A percentile compares a stretch with the other conserved stretches of the same genome.
These are phyloP conservation scores for Metschnikowia cubensis DNA, from an alignment of 805 yeast species.

Conservation along the genomic window DNA sequence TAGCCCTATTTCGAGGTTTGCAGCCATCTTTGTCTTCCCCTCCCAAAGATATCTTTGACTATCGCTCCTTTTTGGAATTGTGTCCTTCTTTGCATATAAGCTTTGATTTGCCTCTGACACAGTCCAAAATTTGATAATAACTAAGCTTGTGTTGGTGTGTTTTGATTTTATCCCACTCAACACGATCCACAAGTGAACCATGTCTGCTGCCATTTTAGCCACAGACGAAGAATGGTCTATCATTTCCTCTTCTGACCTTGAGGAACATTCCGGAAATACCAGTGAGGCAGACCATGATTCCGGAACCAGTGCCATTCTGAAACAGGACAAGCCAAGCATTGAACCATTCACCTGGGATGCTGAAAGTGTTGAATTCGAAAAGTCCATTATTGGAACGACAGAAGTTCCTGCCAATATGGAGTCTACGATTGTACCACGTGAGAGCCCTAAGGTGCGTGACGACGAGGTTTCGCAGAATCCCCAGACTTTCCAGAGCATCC, in stretches of 20 bases:
- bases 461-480: not conserved
- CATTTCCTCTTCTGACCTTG: slow-evolving; percentile 40
- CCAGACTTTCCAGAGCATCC: not conserved
- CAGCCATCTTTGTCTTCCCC: not conserved
- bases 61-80: not conserved
- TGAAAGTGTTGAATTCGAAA: not conserved
- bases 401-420: not conserved
- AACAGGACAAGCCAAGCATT: not conserved
- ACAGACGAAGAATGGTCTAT: slow-evolving; percentile 45
- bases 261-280: slow-evolving; percentile 22
- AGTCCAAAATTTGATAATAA: not conserved
- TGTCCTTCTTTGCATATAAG: not conserved
- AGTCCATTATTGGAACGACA: not conserved
- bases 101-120: not conserved
- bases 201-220: slow-evolving; percentile 4
- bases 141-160: not conserved
- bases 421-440: not conserved
- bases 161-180: not conserved
- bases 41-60: not conserved
- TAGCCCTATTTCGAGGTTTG: not conserved
- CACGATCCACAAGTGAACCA: not conserved
- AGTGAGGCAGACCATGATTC: not conserved
- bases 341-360: not conserved
- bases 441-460: not conserved
- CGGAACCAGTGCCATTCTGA: no score